Evolutionary conservation across 495 filamentous ascomycete genomes (phyloP).

Genomic region (Daldinia decipiens): DNA sequence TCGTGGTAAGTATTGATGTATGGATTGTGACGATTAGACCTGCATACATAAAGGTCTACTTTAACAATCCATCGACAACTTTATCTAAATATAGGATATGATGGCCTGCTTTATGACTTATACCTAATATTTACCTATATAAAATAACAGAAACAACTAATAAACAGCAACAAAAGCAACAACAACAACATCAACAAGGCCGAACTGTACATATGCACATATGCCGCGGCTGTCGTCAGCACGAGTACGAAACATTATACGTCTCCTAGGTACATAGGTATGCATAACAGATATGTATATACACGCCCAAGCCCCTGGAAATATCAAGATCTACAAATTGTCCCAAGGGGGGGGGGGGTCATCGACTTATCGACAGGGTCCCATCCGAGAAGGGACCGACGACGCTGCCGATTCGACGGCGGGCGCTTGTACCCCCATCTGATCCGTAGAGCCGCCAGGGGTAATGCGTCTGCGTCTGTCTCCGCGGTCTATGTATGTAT

Average conservation of each 20-base stretch:
- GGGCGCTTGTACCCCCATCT: conserved; percentile 1
- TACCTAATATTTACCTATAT: not conserved
- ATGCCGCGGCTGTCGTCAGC: conserved; percentile 7
- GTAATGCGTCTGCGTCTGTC: not conserved
- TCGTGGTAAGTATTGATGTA: not conserved
- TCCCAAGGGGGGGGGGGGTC: conserved; percentile 1
- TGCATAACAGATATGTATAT: not conserved
- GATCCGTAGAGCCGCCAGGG: conserved; percentile 20
- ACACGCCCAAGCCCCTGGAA: not conserved
- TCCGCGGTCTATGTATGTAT: not conserved
- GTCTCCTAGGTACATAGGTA: not conserved
- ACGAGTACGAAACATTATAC: not conserved
- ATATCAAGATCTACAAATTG: conserved; percentile 32
- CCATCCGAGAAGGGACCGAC: conserved; percentile 34
- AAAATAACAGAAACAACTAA: not conserved
- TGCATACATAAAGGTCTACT: not conserved
- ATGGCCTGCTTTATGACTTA: not conserved
- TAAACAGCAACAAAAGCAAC: not conserved
- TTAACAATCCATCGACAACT: not conserved
- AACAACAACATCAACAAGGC: too few species aligned
- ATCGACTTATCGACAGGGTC: conserved; percentile 8
- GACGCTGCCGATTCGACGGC: conserved; percentile 27
- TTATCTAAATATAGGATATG: conserved; percentile 2
- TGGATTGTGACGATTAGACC: not conserved
- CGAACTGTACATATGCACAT: not conserved